These are phyloP conservation scores for Quercus mongolica DNA, from an alignment of 306 rosid species.

Conservation along the genomic window DNA sequence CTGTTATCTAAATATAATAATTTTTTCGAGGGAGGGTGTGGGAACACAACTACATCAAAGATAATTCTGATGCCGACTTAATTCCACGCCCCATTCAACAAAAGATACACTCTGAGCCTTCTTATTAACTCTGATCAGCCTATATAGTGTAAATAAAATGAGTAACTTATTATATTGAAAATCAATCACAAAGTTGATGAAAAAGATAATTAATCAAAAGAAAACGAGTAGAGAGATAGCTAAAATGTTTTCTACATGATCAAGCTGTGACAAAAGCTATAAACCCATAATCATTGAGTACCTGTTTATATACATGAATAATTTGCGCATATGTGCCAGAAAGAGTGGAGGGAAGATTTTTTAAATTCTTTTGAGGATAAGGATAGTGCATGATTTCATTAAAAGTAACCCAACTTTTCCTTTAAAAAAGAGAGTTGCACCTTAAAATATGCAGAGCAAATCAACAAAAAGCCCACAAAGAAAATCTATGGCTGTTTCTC, in stretches of 20 bases:
- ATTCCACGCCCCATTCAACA: background rate
- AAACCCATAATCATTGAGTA: background rate
- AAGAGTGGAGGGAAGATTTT: background rate
- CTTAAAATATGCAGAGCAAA: background rate
- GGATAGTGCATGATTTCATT: background rate
- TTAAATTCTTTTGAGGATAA: background rate
- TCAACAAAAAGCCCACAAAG: background rate
- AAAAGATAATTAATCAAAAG: background rate
- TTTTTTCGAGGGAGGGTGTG: background rate
- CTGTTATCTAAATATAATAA: background rate
- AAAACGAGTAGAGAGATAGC: background rate
- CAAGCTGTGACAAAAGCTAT: background rate
- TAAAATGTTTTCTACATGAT: background rate
- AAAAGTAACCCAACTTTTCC: background rate
- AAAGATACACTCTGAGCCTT: background rate
- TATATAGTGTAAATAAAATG: background rate
- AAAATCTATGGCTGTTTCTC: background rate
- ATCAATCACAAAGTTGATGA: background rate
- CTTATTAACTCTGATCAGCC: background rate
- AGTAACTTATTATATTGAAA: background rate
- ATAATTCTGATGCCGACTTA: background rate
- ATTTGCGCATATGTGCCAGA: too few species aligned
- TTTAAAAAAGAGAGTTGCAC: background rate
- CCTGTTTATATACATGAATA: background rate
- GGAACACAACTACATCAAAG: background rate